These are phyloP conservation scores for Auxenochlorella pyrenoidosa DNA, from an alignment of 139 green algal species.

Conservation along the genomic window DNA sequence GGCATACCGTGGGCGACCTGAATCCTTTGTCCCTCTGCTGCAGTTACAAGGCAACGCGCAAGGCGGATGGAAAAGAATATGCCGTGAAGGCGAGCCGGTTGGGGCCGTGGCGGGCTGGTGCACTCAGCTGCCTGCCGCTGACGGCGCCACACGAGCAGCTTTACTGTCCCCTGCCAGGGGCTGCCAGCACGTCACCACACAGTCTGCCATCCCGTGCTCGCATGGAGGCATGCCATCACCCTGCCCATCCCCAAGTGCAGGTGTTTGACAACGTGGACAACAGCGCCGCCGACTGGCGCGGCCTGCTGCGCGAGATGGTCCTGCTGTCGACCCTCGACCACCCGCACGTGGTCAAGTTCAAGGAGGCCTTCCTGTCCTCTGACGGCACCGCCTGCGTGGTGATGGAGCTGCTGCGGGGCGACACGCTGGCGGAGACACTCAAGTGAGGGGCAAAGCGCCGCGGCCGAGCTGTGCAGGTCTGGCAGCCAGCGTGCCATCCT, in stretches of 20 bases:
- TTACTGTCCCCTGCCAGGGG: too few species aligned
- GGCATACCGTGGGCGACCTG: too few species aligned
- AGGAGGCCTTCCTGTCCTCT: background rate
- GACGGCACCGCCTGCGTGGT: background rate
- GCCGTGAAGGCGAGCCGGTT: background rate
- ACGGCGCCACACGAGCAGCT: too few species aligned
- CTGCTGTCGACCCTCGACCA: background rate
- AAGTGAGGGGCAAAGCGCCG: background rate
- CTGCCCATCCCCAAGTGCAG: background rate
- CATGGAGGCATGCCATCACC: too few species aligned
- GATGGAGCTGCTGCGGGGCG: conserved; percentile 6
- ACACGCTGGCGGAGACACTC: background rate
- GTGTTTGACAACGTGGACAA: background rate
- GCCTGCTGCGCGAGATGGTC: background rate
- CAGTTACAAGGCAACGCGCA: background rate
- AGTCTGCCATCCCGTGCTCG: too few species aligned
- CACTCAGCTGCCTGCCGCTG: background rate
- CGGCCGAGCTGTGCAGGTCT: too few species aligned
- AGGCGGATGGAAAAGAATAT: background rate
- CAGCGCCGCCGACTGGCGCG: background rate
- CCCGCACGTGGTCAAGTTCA: background rate
- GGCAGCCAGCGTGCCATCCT: too few species aligned
- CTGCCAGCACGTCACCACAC: too few species aligned
- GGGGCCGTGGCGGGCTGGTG: background rate
- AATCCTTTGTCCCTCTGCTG: background rate